Evolutionary conservation across 768 basidiomycete species (phyloP).

Genomic region (Pleurotus sapidus): DNA sequence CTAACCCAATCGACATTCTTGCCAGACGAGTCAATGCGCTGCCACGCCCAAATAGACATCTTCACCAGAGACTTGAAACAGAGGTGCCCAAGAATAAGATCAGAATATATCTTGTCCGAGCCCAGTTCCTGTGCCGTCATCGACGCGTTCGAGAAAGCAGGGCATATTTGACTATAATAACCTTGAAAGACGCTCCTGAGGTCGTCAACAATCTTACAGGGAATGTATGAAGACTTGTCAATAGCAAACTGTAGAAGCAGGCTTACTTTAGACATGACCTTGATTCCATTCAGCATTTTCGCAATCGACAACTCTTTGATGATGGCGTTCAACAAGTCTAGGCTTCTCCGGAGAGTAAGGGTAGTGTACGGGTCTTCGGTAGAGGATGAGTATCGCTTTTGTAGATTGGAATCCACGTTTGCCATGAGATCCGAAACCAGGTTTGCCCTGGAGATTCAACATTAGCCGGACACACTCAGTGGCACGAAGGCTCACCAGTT

Average conservation of each 20-base stretch:
- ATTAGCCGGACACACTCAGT: not conserved
- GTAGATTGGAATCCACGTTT: conserved; percentile 51
- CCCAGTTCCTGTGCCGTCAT: conserved; percentile 43
- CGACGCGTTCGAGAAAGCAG: conserved; percentile 32
- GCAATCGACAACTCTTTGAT: conserved; percentile 68
- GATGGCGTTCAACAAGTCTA: conserved; percentile 62
- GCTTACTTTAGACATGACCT: conserved; percentile 61
- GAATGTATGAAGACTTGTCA: not conserved
- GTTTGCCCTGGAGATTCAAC: conserved; percentile 46
- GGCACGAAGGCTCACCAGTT: conserved; percentile 50
- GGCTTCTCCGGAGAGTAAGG: conserved; percentile 53
- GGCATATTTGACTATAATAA: conserved; percentile 59
- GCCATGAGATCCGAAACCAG: conserved; percentile 54
- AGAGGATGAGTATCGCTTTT: conserved; percentile 42
- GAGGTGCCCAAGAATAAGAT: conserved; percentile 58
- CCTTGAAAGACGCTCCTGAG: conserved; percentile 52
- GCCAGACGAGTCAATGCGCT: conserved; percentile 40
- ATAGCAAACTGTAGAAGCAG: not conserved
- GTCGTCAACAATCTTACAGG: conserved; percentile 47
- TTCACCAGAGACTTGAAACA: conserved; percentile 75
- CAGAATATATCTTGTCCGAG: conserved; percentile 30
- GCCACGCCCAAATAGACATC: conserved; percentile 73
- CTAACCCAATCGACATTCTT: conserved; percentile 54
- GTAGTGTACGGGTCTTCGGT: conserved; percentile 39
- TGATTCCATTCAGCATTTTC: conserved; percentile 69